Evolutionary conservation across 441 rosid species (phyloP), one percentile per base, ranked within the genome.

Genomic region (Aquilaria agallochum): DNA sequence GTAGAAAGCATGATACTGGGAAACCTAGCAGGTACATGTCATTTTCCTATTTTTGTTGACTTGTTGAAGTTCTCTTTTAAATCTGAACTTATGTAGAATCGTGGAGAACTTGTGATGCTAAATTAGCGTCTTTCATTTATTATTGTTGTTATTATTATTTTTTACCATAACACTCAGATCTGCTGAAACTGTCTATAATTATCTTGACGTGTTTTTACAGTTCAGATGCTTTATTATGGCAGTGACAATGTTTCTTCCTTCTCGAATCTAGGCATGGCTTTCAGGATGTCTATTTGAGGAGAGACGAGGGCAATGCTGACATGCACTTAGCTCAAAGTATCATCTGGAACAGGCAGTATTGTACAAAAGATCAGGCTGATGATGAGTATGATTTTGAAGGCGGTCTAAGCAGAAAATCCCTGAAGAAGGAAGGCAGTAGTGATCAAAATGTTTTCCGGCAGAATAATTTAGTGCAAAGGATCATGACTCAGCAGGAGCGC

Each of bases 331-430:
- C 96, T 40, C 77, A 63, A 59, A 85, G 73, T 67, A 90, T 93
- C 63, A 76, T 81, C 74, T 85, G 77, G 63, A 90, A 85, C 75
- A 90, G 81, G 64, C 83, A 68, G 59, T 88, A 71, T 71, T 86
- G 84, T 68, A 66, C 83, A 71, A 69, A 87, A 27, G 88, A 89
- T 55, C 86, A 70, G 71, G 92, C 88, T 27, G 98, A 93, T 68
- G 95, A 90, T 78, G 97, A 90, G 65, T 86, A 90, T 71, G 98
- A 90, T 73, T 93, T 74, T 72, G 98, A 87, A 13, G 95, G 80
- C 31, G 84, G 84, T 59, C 88, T 94, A 55, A 82, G 80, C 56
- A 79, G 69, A 61, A 88, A 80, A 65, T 71, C 86, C 0, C 62
- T 67, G 52, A 85, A 80, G 72, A 85, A 75, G 59, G 83, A 64